Conservation (phyloP, 208 protist genomes). For the Trypanosoma avium region DNA sequence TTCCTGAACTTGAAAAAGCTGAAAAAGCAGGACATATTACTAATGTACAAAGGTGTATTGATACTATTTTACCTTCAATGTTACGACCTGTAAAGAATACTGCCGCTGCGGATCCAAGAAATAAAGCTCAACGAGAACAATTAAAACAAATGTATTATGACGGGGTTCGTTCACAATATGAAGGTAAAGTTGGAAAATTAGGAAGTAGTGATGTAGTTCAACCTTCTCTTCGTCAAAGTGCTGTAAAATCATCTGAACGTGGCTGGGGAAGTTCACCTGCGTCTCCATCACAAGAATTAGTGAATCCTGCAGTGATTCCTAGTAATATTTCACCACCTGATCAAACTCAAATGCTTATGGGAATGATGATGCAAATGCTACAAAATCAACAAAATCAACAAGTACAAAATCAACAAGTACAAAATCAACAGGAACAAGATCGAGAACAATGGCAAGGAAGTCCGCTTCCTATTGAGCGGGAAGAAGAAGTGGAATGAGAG, state of each 20-base stretch:
- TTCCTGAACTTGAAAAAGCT: constrained; percentile 55
- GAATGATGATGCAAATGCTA: constrained; percentile 36
- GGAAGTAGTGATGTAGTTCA: constrained; percentile 27
- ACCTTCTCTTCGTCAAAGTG: constrained; percentile 2
- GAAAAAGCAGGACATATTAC: constrained; percentile 65
- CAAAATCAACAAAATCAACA: constrained; percentile 35
- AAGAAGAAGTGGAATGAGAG: not conserved
- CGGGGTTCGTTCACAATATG: constrained; percentile 30
- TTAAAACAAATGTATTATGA: constrained; percentile 58
- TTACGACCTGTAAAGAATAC: constrained; percentile 46
- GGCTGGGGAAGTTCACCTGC: not conserved
- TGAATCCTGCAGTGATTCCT: not conserved
- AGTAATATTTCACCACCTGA: not conserved
- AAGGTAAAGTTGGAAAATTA: constrained; percentile 25
- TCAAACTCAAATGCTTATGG: constrained; percentile 31
- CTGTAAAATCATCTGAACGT: not conserved
- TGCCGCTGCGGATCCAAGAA: constrained; percentile 25
- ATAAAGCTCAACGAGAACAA: constrained; percentile 37
- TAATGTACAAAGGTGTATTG: constrained; percentile 48
- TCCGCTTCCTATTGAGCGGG: not conserved
- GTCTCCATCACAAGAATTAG: not conserved
- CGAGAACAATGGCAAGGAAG: not conserved
- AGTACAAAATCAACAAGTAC: constrained; percentile 12
- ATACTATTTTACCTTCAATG: constrained; percentile 54
- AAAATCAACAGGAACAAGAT: constrained; percentile 12